Base-by-base conservation (phyloP, 192 early-diverging fungal genomes). In the Coemansia aciculifera region DNA sequence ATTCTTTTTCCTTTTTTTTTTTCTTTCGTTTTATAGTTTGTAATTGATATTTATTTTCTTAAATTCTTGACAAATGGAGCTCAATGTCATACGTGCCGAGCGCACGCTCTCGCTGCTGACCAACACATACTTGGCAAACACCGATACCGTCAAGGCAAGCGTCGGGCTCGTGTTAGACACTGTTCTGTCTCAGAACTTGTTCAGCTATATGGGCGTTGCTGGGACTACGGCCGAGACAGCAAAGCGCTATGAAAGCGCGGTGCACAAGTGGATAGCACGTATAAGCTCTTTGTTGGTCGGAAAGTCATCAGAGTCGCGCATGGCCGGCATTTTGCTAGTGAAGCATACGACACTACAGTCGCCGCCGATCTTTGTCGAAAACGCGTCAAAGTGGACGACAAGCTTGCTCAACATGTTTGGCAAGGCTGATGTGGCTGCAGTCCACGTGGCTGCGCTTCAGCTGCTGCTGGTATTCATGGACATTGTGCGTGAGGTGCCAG, bases 191-290 rank as follows among this genome's bases (percentile, higher is more conserved):
- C 76, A 84, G 49, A 76, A 77, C 40, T 60, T 84, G 13, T 72
- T 84, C 52, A 43, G 11, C 23, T 74, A 69, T 46, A 59, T 65
- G 6, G 69, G 54, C 38, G 69, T 46, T 3, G 3, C 42, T 2
- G 74, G 62, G 2, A 37, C 67, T 12, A 63, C 43, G 0, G 74
- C 36, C 2, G 73, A 73, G 24, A 69, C 62, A 12, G 51, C 73
- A 27, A 79, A 68, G 49, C 67, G 66, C 13, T 84, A 84, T 32
- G 68, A 66, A 10, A 63, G 34, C 6, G 77, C 82, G 0, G 46
- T 84, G 19, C 70, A 84, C 17, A 79, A 79, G 46, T 84, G 82
- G 82, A 29, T 77, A 31, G 67, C 73, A 9, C 82, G 82, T 31
- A 67, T 84, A 57, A 74, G 71, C 62, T 79, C 77, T 42, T 62